phyloP scores from a whole-genome alignment of 345 rosid species.

The Populus nigra region DNA sequence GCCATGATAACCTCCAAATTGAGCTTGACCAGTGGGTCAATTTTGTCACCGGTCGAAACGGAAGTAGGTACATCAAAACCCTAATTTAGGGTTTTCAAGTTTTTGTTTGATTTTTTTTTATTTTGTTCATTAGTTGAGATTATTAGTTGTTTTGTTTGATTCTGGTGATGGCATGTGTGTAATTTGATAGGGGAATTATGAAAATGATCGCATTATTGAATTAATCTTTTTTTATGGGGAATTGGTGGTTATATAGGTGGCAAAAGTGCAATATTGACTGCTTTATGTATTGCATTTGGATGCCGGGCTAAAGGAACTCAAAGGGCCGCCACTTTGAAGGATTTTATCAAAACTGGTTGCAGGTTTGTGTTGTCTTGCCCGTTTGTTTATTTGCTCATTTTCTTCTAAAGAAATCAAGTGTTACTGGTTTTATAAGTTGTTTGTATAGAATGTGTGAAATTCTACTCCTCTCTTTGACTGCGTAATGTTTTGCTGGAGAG shows the following conservation, averaged over 20 bases:
- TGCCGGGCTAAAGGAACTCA: slow-evolving; percentile 90
- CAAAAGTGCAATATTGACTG: slow-evolving; percentile 88
- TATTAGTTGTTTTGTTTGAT: not conserved
- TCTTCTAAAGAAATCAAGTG: not conserved
- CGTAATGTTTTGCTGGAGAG: not conserved
- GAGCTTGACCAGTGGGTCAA: slow-evolving; percentile 87
- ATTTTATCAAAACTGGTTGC: slow-evolving; percentile 87
- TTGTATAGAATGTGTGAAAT: too few relatives aligned
- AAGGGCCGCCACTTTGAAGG: slow-evolving; percentile 72
- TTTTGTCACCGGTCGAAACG: slow-evolving; percentile 95
- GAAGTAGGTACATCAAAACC: slow-evolving; percentile 47
- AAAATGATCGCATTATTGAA: not conserved
- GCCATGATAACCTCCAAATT: slow-evolving; percentile 72
- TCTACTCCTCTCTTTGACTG: too few relatives aligned
- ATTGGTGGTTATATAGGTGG: slow-evolving; percentile 52
- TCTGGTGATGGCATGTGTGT: not conserved
- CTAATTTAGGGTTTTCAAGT: too few relatives aligned
- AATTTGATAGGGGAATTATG: too few relatives aligned
- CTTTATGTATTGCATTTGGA: slow-evolving; percentile 86
- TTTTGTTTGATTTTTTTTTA: too few relatives aligned
- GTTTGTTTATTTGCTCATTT: not conserved
- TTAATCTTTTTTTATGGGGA: not conserved
- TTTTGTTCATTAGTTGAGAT: too few relatives aligned
- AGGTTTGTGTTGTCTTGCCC: slow-evolving; percentile 41
- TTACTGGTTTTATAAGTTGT: not conserved